Conservation (phyloP, 1,139 yeast genomes). For the Geotrichum macrosporum region DNA sequence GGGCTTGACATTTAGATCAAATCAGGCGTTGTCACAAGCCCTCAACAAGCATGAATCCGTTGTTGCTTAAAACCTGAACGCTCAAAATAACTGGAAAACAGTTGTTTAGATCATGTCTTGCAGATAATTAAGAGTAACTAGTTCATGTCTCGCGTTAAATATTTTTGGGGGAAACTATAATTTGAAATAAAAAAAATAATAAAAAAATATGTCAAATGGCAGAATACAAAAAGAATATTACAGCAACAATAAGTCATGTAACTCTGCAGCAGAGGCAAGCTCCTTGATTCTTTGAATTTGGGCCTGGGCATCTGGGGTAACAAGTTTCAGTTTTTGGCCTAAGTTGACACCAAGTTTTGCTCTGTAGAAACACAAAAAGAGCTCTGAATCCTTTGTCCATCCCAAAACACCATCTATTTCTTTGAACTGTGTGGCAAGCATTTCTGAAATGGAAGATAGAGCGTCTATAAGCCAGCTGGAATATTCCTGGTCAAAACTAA, state of each 20-base stretch:
- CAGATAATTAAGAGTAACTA: too few species aligned
- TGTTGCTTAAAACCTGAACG: constrained; percentile 17
- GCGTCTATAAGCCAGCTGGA: constrained; percentile 21
- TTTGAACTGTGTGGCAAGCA: background rate
- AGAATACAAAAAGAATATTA: too few species aligned
- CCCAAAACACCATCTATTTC: constrained; percentile 39
- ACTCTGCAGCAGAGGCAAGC: background rate
- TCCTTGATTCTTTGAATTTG: background rate
- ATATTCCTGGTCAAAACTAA: background rate
- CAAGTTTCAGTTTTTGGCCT: constrained; percentile 3
- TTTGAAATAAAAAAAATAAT: too few species aligned
- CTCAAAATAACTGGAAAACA: too few species aligned
- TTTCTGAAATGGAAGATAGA: constrained; percentile 6
- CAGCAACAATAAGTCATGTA: background rate
- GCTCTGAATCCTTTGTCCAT: constrained; percentile 35
- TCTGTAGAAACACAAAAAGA: constrained; percentile 22
- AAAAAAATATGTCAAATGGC: too few species aligned
- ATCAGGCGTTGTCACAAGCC: constrained; percentile 45
- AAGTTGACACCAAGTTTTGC: constrained; percentile 16
- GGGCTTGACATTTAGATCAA: constrained; percentile 54
- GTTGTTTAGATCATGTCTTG: too few species aligned
- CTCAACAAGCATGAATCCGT: constrained; percentile 28
- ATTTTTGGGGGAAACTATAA: too few species aligned
- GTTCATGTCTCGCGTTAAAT: too few species aligned
- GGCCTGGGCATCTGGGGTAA: background rate